Base-by-base conservation (phyloP, 2,329 filamentous ascomycete species). In the Hypoxylon sp. region DNA sequence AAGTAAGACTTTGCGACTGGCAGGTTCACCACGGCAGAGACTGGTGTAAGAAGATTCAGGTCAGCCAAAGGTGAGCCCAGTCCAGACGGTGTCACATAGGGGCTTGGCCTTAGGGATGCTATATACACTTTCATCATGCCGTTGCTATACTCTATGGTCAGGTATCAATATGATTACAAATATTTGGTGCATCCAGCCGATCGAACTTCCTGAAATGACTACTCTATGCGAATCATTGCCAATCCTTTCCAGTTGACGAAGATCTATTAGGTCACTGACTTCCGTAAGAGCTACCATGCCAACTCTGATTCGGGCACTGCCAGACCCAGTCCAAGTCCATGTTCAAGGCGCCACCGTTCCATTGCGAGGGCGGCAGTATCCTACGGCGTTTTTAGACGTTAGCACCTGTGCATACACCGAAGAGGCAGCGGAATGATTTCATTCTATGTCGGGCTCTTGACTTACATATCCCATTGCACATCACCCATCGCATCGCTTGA, bases 1-100 rank as follows among this genome's bases (percentile, higher is more conserved):
- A 98, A 82, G 90, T 92, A 1, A 87, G 88, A 79, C 81, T 98
- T 25, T 99, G 96, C 79, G 85, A 86, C 53, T 97, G 92, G 87
- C 95, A 98, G 81, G 92, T 97, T 25, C 80, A 80, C n/a, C 90
- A 91, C 73, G 95, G 95, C 2, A 86, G 93, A 72, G 88, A 92
- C 66, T 95, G 88, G 85, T 95, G 92, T 76, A 87, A 84, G 67
- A 83, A 85, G 72, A 88, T 89, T 62, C 78, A 83, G 70, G 79
- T 79, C 14, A 77, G 81, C 20, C 81, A 73, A 48, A 22, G 42
- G 14, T 25, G 37, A 35, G 4, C n/a, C 40, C 10, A 3, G 3
- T 8, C 8, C 7, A 1, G 20, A 8, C 25, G 25, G 11, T n/a
- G 25, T 6, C 11, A n/a, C 3, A 25, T 35, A 33, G 25, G 14